Percentiles rank a stretch among this genome's conserved stretches.
Conservation (phyloP, 2,329 filamentous ascomycete species). For the Emergomyces orientalis region DNA sequence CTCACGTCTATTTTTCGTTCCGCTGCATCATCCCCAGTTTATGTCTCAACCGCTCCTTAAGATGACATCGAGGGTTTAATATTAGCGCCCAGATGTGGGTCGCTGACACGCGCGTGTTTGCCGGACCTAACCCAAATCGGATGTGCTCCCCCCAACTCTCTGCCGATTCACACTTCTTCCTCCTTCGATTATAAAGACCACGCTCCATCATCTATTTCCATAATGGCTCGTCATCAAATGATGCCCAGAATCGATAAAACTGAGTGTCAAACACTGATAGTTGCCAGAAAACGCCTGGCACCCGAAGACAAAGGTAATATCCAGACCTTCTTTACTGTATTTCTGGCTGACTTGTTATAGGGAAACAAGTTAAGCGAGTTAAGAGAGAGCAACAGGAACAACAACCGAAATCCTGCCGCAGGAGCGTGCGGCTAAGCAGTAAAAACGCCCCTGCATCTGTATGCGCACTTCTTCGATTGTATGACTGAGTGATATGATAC, state of each 20-base stretch:
- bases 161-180: background rate
- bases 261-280: background rate
- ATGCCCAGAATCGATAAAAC: background rate
- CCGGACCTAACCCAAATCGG: background rate
- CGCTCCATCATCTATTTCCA: background rate
- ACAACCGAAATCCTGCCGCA: background rate
- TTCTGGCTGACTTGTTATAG: slow-evolving; percentile 2
- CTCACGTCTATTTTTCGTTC: too few species aligned
- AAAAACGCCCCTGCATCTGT: background rate
- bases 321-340: background rate
- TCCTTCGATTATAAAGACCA: background rate
- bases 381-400: background rate
- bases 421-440: background rate
- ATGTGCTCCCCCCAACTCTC: background rate
- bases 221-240: slow-evolving; percentile 4
- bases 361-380: background rate
- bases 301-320: slow-evolving; percentile 2
- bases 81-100: background rate
- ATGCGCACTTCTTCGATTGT: slow-evolving; percentile 3
- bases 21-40: too few species aligned
- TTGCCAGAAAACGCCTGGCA: slow-evolving; percentile 1
- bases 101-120: background rate
- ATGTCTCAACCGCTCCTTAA: too few species aligned
- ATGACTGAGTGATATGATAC: slow-evolving; percentile 3
- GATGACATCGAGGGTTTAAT: background rate